These are phyloP conservation scores for Exophiala sp. DNA, from an alignment of 2,329 filamentous ascomycete species.

Conservation along the genomic window DNA sequence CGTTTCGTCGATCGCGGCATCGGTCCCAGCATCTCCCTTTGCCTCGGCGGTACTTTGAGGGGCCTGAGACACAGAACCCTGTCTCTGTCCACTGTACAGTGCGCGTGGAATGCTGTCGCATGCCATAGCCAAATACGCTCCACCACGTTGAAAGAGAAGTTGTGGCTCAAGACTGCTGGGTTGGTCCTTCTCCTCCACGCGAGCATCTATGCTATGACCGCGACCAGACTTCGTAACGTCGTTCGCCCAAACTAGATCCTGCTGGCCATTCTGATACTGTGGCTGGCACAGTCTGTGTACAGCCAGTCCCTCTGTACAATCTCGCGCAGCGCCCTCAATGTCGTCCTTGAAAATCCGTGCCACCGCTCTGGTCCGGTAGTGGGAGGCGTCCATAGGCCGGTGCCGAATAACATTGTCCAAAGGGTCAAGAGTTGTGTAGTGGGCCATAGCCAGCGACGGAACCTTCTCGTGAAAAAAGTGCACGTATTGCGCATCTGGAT, in stretches of 20 bases:
- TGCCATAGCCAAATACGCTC: conserved; percentile 65
- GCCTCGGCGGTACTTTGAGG: conserved; percentile 25
- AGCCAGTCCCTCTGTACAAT: conserved; percentile 62
- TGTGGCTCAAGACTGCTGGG: conserved; percentile 70
- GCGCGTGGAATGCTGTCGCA: conserved; percentile 58
- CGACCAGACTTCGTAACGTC: conserved; percentile 36
- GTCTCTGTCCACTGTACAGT: conserved; percentile 41
- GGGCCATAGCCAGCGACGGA: conserved; percentile 64
- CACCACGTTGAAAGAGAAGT: conserved; percentile 68
- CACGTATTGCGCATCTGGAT: conserved; percentile 76
- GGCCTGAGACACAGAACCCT: conserved; percentile 3
- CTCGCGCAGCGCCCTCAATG: conserved; percentile 60
- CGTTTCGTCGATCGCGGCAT: conserved; percentile 37
- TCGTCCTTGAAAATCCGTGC: conserved; percentile 72
- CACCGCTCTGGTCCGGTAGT: conserved; percentile 65
- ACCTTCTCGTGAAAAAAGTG: conserved; percentile 92
- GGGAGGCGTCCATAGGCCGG: conserved; percentile 58
- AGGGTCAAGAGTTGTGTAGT: conserved; percentile 62
- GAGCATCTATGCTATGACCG: conserved; percentile 47
- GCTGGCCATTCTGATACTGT: conserved; percentile 47
- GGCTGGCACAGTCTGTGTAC: conserved; percentile 50
- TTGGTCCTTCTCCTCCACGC: conserved; percentile 58
- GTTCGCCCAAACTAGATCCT: conserved; percentile 47
- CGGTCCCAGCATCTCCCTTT: conserved; percentile 32
- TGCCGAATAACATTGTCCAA: conserved; percentile 63